Conservation (phyloP, 768 basidiomycete genomes). For the Xerocomellus dryophilus region DNA sequence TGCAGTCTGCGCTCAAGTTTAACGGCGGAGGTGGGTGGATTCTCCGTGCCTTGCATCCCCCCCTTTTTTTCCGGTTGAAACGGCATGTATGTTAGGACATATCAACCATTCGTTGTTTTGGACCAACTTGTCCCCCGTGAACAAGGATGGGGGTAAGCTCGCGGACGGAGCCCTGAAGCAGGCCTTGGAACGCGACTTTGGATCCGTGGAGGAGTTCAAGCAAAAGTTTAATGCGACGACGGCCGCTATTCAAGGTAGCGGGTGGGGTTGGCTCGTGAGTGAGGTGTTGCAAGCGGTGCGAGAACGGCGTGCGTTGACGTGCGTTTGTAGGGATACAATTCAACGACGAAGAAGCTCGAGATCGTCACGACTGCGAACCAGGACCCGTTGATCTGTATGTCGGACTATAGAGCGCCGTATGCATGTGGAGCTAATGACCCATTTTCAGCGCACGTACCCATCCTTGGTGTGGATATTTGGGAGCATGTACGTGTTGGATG, state of each 20-base stretch:
- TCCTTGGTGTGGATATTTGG: constrained; percentile 98
- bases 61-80: neutral
- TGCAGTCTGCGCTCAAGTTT: constrained; percentile 93
- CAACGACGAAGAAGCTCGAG: constrained; percentile 69
- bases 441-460: constrained; percentile 69
- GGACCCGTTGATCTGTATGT: constrained; percentile 77
- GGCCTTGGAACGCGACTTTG: constrained; percentile 79
- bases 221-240: constrained; percentile 83
- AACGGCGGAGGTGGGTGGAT: constrained; percentile 79
- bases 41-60: too few species aligned
- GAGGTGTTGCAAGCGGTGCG: neutral
- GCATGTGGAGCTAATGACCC: constrained; percentile 6
- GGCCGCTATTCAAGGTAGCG: constrained; percentile 91
- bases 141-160: constrained; percentile 61
- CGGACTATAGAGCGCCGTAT: neutral
- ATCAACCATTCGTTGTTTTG: constrained; percentile 97
- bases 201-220: constrained; percentile 84
- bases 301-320: neutral
- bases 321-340: constrained; percentile 60
- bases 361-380: constrained; percentile 94
- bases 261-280: constrained; percentile 96
- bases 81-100: constrained; percentile 47
- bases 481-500: constrained; percentile 62
- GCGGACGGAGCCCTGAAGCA: constrained; percentile 65
- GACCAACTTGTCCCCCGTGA: constrained; percentile 87